Conservation (phyloP, 345 rosid genomes). For the Microthlaspi erraticum region DNA sequence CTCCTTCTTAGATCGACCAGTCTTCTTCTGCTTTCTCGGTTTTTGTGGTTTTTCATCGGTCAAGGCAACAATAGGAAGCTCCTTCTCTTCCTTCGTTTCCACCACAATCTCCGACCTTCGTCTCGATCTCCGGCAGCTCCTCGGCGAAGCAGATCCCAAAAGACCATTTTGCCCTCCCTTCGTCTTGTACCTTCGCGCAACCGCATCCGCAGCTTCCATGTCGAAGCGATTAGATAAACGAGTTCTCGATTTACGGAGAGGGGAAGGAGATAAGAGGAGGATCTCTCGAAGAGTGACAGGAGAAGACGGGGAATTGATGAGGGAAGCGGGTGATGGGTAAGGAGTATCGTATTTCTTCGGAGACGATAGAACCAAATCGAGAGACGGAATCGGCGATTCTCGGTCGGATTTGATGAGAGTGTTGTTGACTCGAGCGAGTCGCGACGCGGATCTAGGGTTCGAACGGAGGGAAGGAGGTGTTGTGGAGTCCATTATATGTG, state of each 20-base stretch:
- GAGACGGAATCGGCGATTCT: slow-evolving; percentile 48
- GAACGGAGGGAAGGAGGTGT: slow-evolving; percentile 62
- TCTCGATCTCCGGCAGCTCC: slow-evolving; percentile 64
- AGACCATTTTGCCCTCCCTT: slow-evolving; percentile 58
- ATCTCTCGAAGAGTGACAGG: slow-evolving; percentile 62
- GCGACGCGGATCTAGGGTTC: slow-evolving; percentile 63
- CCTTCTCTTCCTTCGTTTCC: slow-evolving; percentile 74
- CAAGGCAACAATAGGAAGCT: slow-evolving; percentile 44
- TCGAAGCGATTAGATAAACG: slow-evolving; percentile 68
- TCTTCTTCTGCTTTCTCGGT: slow-evolving; percentile 56
- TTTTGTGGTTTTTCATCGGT: slow-evolving; percentile 55
- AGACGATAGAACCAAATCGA: slow-evolving; percentile 59
- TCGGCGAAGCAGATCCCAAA: slow-evolving; percentile 62
- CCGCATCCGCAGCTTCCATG: slow-evolving; percentile 48
- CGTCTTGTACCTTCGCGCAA: slow-evolving; percentile 61
- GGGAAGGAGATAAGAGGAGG: slow-evolving; percentile 78
- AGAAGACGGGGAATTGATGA: slow-evolving; percentile 49
- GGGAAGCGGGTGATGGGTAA: slow-evolving; percentile 51
- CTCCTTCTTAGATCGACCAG: slow-evolving; percentile 74
- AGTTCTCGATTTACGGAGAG: slow-evolving; percentile 64
- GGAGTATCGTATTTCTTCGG: slow-evolving; percentile 50
- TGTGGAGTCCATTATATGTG: slow-evolving; percentile 54
- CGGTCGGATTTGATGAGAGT: slow-evolving; percentile 43
- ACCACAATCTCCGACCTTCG: slow-evolving; percentile 54
- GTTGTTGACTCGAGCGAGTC: slow-evolving; percentile 53